Percentiles rank a stretch among this genome's conserved stretches.
Conservation (phyloP, 257 asterid species). For the Solanum sparsipilum region DNA sequence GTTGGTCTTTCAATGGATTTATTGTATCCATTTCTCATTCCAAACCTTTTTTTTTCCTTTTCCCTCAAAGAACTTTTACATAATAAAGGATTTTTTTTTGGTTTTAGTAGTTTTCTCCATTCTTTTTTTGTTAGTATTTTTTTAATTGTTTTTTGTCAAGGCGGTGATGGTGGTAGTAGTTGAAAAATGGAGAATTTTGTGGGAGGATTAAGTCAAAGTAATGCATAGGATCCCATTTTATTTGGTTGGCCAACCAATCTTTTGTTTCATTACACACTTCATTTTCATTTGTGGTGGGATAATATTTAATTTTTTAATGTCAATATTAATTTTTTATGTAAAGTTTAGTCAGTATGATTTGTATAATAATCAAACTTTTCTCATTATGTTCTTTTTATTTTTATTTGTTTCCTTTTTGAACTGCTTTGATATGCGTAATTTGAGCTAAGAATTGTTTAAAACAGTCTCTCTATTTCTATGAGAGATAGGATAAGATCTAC, state of each 20-base stretch:
- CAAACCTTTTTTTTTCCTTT: neutral
- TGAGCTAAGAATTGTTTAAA: neutral
- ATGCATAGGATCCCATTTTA: slow-evolving; percentile 12
- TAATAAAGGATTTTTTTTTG: neutral
- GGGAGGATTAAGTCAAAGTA: slow-evolving; percentile 16
- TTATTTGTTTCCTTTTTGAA: too few species aligned
- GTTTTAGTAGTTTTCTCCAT: neutral
- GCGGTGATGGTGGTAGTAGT: neutral
- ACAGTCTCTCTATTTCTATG: fast-evolving
- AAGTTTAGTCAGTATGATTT: neutral
- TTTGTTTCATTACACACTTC: neutral
- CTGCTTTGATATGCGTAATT: neutral
- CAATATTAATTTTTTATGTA: neutral
- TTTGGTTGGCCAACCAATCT: slow-evolving; percentile 19
- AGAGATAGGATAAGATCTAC: neutral
- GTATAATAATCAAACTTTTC: neutral
- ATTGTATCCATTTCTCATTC: neutral
- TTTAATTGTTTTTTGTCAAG: neutral
- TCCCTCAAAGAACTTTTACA: neutral
- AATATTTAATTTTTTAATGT: neutral
- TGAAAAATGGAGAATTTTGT: neutral
- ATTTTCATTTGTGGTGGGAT: neutral
- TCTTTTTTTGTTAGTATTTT: neutral
- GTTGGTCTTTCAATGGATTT: neutral
- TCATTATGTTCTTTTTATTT: neutral